These are phyloP conservation scores for Ulota crispa DNA, from an alignment of 225 moss, liverwort and hornwort genomes.

Conservation along the genomic window DNA sequence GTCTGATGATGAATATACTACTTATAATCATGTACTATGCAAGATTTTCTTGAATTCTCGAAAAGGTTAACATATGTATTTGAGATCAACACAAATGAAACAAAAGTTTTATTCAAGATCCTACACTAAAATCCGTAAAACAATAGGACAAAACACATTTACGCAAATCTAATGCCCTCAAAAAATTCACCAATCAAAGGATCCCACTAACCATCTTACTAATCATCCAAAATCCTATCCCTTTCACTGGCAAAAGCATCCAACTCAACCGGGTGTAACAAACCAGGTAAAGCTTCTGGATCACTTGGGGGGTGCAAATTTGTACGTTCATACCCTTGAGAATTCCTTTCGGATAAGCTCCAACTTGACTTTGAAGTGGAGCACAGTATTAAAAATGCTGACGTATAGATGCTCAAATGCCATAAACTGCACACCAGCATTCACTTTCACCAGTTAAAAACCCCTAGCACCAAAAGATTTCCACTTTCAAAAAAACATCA, in stretches of 20 bases:
- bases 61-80: no score
- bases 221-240: constrained; percentile 16
- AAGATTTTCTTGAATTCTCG: no score
- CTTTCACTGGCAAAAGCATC: constrained; percentile 29
- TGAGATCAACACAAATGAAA: fast-evolving
- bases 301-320: constrained; percentile 12
- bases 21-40: no score
- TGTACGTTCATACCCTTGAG: constrained; percentile 2
- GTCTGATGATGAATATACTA: no score
- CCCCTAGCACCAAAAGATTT: not conserved
- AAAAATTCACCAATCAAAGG: not conserved
- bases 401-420: constrained; percentile 84
- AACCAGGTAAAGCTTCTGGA: constrained; percentile 21
- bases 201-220: not conserved
- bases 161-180: not conserved
- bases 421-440: constrained; percentile 60
- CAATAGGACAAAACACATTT: not conserved
- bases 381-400: constrained; percentile 61
- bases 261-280: constrained; percentile 38
- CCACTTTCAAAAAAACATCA: not conserved
- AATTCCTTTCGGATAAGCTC: not conserved
- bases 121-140: not conserved
- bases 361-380: constrained; percentile 45
- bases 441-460: not conserved
- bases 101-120: fast-evolving